These are phyloP conservation scores for Didymosphaeria variabile DNA, from an alignment of 2,329 filamentous ascomycete species.

Conservation along the genomic window DNA sequence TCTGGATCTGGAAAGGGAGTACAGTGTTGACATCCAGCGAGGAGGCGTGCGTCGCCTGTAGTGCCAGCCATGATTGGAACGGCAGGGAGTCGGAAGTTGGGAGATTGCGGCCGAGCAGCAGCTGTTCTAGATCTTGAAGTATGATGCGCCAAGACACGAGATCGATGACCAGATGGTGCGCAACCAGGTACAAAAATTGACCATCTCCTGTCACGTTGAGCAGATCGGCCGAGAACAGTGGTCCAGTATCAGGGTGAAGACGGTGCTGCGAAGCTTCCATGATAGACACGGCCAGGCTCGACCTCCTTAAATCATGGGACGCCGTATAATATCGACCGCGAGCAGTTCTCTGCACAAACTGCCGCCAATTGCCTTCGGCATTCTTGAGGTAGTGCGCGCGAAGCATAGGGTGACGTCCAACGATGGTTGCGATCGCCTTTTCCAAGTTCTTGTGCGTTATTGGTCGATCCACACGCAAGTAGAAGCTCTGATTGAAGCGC, in stretches of 20 bases:
- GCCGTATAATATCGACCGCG: conserved; percentile 5
- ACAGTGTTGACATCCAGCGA: not conserved
- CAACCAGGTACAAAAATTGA: conserved; percentile 31
- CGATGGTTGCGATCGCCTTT: conserved; percentile 15
- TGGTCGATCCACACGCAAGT: not conserved
- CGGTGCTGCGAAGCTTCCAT: conserved; percentile 28
- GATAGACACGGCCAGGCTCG: conserved; percentile 21
- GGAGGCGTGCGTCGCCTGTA: conserved; percentile 13
- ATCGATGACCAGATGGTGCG: conserved; percentile 48
- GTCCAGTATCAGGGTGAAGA: conserved; percentile 23
- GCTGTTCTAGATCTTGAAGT: conserved; percentile 50
- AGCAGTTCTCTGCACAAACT: conserved; percentile 14
- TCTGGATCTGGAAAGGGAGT: conserved; percentile 23
- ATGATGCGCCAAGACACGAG: conserved; percentile 56
- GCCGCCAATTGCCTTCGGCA: conserved; percentile 24
- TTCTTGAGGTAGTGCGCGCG: conserved; percentile 21
- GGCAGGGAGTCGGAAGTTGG: conserved; percentile 8
- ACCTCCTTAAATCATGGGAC: conserved; percentile 14
- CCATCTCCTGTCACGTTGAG: conserved; percentile 26
- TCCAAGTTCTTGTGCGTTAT: not conserved
- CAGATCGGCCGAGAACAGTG: conserved; percentile 31
- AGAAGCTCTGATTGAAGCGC: conserved; percentile 11
- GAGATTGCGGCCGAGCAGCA: conserved; percentile 15
- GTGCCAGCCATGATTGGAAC: conserved; percentile 21
- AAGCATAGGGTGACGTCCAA: conserved; percentile 27